Evolutionary conservation across 306 rosid genomes (phyloP), one percentile per base, ranked within the genome.

Genomic region (Aeschynomene evenia): DNA sequence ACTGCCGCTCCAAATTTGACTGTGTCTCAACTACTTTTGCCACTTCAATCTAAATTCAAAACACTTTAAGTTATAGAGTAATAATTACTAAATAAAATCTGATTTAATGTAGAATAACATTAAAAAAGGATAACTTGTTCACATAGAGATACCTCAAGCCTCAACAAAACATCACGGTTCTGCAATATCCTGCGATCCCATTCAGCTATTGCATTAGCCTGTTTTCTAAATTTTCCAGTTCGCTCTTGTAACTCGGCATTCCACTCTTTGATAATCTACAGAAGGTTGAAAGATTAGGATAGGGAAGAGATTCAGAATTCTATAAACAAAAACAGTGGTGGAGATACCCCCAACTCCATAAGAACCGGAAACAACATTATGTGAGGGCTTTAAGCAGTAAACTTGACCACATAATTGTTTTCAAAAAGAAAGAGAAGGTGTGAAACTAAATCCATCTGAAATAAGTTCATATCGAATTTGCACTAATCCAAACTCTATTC

Each of bases 111-210:
- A 43, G 55, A 50, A 23, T 33, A 51, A 53, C 18, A 53, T 54
- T 58, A 54, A 59, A 71, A 54, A 60, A 26, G 5, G 53, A 55
- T 37, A 28, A 40, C 57, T 10, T 16, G 19, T 51, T 67, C 49
- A 48, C 46, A 64, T 9, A 49, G 40, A 69, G 33, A 79, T 36
- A 92, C 98, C 98, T 92, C 96, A 49, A 92, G 95, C 77, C 82
- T 81, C 67, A 89, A 86, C 26, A 92, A 84, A 67, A 92, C 88
- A 80, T 92, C 95, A 50, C 98, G 95, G 70, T 92, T 87, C 40
- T 85, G 89, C 87, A 92, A 81, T 71, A 92, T 92, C 79, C 96
- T 87, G 69, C 89, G 79, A 81, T 91, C 97, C 98, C 98, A 94
- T 59, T 88, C 97, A 52, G 95, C 94, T 67, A 90, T 90, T 0